phyloP scores from a whole-genome alignment of 164 flowering plant species.

The Piper betle region DNA sequence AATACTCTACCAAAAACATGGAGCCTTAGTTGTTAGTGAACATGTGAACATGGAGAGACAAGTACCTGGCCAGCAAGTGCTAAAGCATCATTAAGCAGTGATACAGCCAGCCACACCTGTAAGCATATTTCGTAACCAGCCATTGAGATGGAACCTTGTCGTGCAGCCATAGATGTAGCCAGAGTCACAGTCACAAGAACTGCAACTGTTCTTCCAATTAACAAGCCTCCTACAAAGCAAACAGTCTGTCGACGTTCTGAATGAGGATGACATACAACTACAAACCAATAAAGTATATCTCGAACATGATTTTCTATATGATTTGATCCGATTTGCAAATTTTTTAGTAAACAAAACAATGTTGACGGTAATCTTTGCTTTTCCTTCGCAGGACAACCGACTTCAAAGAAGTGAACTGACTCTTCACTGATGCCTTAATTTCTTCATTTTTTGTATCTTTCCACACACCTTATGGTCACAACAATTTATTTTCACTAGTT shows the following conservation, averaged over 20 bases:
- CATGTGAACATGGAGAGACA: neutral
- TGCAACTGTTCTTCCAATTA: conserved; percentile 70
- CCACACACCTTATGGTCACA: too few species aligned
- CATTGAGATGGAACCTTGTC: conserved; percentile 68
- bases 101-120: conserved; percentile 82
- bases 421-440: too few species aligned
- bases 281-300: neutral
- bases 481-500: too few species aligned
- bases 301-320: neutral
- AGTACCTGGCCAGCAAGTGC: conserved; percentile 93
- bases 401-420: too few species aligned
- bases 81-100: conserved; percentile 88
- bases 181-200: conserved; percentile 62
- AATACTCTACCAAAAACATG: neutral
- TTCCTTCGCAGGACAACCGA: too few species aligned
- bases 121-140: conserved; percentile 91
- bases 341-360: neutral
- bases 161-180: conserved; percentile 86
- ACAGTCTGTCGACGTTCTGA: neutral
- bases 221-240: conserved; percentile 54
- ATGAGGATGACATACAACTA: neutral
- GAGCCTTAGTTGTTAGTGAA: too few species aligned
- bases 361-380: too few species aligned
- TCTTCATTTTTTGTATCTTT: too few species aligned
- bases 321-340: too few species aligned